These are phyloP conservation scores for Cardamine occulta DNA, from an alignment of 345 rosid species.

Conservation along the genomic window DNA sequence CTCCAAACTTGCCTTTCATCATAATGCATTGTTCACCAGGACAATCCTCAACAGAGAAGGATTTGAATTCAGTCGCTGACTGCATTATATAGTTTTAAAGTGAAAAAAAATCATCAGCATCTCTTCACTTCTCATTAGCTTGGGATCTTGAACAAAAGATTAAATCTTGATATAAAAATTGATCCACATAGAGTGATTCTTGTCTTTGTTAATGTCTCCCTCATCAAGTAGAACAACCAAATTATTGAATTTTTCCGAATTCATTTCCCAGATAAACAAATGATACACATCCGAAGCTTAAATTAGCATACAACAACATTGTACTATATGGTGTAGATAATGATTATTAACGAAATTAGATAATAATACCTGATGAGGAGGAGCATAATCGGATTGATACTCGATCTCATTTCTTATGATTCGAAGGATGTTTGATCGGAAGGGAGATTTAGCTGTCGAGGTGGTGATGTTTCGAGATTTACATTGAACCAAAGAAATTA, in stretches of 20 bases:
- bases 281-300: background rate
- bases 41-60: constrained; percentile 60
- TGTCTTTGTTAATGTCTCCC: no score
- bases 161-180: background rate
- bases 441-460: constrained; percentile 48
- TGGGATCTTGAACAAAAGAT: constrained; percentile 11
- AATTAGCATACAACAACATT: background rate
- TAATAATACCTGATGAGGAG: constrained; percentile 59
- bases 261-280: background rate
- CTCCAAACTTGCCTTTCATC: constrained; percentile 54
- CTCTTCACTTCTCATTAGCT: constrained; percentile 16
- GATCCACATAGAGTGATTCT: background rate
- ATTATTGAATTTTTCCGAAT: background rate
- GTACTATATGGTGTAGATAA: background rate
- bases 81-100: constrained; percentile 34
- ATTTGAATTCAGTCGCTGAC: constrained; percentile 58
- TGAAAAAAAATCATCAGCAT: background rate
- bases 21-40: constrained; percentile 60
- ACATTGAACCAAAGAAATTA: constrained; percentile 18
- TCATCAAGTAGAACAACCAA: background rate
- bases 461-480: constrained; percentile 30
- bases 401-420: constrained; percentile 64
- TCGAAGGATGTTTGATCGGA: constrained; percentile 67
- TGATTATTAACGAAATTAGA: background rate
- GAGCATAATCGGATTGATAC: constrained; percentile 62